Percentiles rank a stretch among this genome's conserved stretches.
These are phyloP conservation scores for Rhododendron kiyosumense DNA, from an alignment of 148 eudicot species.

Conservation along the genomic window DNA sequence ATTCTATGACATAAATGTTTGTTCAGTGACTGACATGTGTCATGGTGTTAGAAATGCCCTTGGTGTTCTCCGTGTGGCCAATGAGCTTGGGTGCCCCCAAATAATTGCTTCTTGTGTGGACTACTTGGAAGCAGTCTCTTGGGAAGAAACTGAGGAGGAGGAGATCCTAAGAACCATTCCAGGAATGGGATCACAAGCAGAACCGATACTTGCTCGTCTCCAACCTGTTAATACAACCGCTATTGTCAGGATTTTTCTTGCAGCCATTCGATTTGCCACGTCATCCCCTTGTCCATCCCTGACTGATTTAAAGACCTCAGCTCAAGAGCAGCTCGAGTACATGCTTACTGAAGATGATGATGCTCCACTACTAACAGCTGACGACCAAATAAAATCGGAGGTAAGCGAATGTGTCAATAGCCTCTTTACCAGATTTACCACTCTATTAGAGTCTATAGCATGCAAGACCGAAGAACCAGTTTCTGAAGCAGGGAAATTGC, in stretches of 20 bases:
- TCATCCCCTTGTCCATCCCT: constrained; percentile 56
- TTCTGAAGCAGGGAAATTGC: constrained; percentile 21
- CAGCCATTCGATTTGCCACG: constrained; percentile 64
- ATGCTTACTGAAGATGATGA: constrained; percentile 94
- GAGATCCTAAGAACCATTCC: constrained; percentile 67
- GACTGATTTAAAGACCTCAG: constrained; percentile 55
- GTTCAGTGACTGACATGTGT: constrained; percentile 37
- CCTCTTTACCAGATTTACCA: constrained; percentile 40
- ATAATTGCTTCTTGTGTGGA: constrained; percentile 60
- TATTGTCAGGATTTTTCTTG: constrained; percentile 47
- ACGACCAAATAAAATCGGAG: constrained; percentile 50
- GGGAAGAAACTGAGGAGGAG: constrained; percentile 94
- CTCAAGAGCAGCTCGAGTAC: constrained; percentile 90
- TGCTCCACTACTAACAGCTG: constrained; percentile 57
- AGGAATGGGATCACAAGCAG: constrained; percentile 51
- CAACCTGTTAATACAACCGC: constrained; percentile 58
- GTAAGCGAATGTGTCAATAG: constrained; percentile 39
- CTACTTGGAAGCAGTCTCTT: constrained; percentile 83
- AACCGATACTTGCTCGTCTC: constrained; percentile 64
- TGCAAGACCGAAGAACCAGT: constrained; percentile 24
- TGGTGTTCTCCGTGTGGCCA: constrained; percentile 67
- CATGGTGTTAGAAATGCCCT: constrained; percentile 71
- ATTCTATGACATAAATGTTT: constrained; percentile 39
- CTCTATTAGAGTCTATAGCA: constrained; percentile 38
- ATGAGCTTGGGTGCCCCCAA: constrained; percentile 63